Base-by-base conservation (phyloP, 805 yeast species). In the Candida maris region DNA sequence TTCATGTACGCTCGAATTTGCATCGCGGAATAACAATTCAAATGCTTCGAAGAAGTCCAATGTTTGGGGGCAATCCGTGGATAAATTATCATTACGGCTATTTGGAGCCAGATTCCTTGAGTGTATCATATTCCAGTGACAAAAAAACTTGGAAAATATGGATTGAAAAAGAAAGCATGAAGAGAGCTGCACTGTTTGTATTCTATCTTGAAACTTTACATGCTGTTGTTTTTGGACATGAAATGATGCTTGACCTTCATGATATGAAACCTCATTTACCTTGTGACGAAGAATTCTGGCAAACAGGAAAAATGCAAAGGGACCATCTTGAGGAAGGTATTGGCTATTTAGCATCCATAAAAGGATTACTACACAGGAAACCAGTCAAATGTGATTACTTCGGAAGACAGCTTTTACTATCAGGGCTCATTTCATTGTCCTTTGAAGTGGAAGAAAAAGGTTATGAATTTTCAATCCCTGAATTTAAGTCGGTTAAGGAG, bases 121-220 rank as follows among this genome's bases (percentile, higher is more conserved):
- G 14, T 31, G 31, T 20, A 24, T 47, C 51, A 16, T 49, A 39
- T 30, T 54, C 45, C 10, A 65, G 56, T 9, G 48, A 44, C 37
- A 10, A 40, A 14, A 32, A 22, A 25, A n/a, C 36, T 51, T 67
- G 73, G 70, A 45, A 68, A 57, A 63, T 67, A 35, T 84, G 93
- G 91, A 79, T 84, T 13, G 83, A 81, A 31, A 73, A 74, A 30
- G 94, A 84, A 52, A 70, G 77, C 32, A 66, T 81, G 67, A 84
- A 84, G 51, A 59, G 94, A 39, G 68, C 79, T 1, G 82, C 88
- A 0, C 71, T 81, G 37, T 72, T 81, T 72, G 84, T 87, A 1
- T 85, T 84, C 49, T 79, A 79, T 49, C 59, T 81, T 34, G 94
- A 84, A 54, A 74, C 79, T 1, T 67, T 78, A 1, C 87, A 85